Evolutionary conservation across 2,329 filamentous ascomycete genomes (phyloP).

Genomic region (Fusarium torreyae): DNA sequence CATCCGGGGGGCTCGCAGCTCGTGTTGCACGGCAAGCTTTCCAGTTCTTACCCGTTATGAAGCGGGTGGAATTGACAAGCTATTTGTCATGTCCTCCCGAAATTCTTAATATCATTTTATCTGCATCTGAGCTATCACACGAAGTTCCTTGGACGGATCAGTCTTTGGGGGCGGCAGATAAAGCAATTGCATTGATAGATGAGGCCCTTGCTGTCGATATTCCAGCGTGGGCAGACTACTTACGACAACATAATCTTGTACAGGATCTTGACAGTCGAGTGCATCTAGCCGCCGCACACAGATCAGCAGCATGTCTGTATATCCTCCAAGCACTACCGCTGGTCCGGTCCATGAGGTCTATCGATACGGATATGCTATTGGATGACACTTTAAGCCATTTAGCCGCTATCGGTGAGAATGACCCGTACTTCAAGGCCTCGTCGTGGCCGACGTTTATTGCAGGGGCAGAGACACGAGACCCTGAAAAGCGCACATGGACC

Average conservation of each 20-base stretch:
- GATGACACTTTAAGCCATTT: constrained; percentile 67
- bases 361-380: constrained; percentile 63
- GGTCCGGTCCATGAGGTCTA: constrained; percentile 54
- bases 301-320: constrained; percentile 64
- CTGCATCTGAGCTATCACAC: constrained; percentile 61
- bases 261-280: constrained; percentile 60
- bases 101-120: constrained; percentile 63
- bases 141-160: constrained; percentile 53
- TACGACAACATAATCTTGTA: constrained; percentile 55
- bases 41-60: constrained; percentile 58
- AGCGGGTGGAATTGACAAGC: constrained; percentile 60
- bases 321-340: constrained; percentile 61
- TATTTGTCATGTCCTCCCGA: constrained; percentile 61
- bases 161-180: constrained; percentile 54
- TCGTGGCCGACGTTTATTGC: constrained; percentile 73
- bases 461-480: constrained; percentile 67
- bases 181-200: constrained; percentile 58
- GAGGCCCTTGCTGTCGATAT: constrained; percentile 61
- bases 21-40: constrained; percentile 58
- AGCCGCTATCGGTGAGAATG: constrained; percentile 62
- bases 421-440: constrained; percentile 71
- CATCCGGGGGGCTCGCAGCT: constrained; percentile 56
- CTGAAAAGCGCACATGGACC: constrained; percentile 65
- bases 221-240: constrained; percentile 58
- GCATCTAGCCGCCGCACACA: constrained; percentile 63